These are phyloP conservation scores for Cucurbita ficifolia DNA, from an alignment of 306 rosid genomes.

Conservation along the genomic window DNA sequence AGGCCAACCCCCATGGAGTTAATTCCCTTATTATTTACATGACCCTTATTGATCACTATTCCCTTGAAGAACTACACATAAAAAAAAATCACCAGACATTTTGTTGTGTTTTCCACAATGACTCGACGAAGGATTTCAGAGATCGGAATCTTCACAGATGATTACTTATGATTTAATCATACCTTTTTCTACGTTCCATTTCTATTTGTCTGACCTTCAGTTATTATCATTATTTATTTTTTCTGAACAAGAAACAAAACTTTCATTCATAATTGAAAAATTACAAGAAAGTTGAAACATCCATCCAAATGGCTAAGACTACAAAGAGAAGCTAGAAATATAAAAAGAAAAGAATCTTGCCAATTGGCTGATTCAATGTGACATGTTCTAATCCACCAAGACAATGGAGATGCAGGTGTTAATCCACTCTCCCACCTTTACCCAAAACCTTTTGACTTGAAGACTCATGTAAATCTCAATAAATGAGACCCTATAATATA, in stretches of 20 bases:
- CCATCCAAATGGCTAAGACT: neutral
- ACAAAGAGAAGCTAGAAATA: neutral
- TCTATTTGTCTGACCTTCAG: neutral
- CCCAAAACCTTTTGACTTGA: neutral
- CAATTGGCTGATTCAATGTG: neutral
- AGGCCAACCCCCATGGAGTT: neutral
- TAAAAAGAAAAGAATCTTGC: neutral
- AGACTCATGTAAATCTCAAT: neutral
- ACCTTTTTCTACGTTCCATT: neutral
- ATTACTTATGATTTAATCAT: neutral
- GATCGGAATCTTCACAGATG: neutral
- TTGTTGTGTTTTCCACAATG: neutral
- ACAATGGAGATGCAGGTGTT: neutral
- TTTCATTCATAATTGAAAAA: neutral
- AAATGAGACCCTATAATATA: neutral
- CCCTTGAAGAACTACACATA: neutral
- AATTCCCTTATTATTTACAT: neutral
- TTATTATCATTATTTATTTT: neutral
- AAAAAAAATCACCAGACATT: neutral
- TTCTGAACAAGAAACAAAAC: neutral
- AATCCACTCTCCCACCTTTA: neutral
- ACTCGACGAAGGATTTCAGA: neutral
- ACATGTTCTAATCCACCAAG: neutral
- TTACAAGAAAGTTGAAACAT: neutral
- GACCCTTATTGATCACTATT: neutral